A percentile compares a stretch with the other conserved stretches of the same genome.
Evolutionary conservation across 768 basidiomycete genomes (phyloP).

Genomic region (Termitomyces eurrhizus): DNA sequence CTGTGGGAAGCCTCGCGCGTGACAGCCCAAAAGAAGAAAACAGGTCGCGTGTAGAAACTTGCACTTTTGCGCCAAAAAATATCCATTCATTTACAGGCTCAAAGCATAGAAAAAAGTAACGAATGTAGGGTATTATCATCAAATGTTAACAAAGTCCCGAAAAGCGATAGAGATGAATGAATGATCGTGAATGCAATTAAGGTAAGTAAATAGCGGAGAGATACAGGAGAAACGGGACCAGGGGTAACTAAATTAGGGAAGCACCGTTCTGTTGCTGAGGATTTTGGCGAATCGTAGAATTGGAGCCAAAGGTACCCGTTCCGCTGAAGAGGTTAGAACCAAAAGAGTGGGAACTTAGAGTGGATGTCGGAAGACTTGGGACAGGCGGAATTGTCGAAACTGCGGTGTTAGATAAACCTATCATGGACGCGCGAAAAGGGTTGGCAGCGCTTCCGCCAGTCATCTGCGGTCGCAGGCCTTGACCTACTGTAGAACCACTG

Average conservation of each 20-base stretch:
- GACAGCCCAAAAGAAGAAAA: neutral
- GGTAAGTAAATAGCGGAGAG: constrained; percentile 14
- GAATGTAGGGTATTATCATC: constrained; percentile 5
- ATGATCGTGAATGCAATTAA: constrained; percentile 17
- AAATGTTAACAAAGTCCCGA: constrained; percentile 11
- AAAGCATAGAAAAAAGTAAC: constrained; percentile 3
- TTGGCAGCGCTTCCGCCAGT: constrained; percentile 61
- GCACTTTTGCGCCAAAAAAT: neutral
- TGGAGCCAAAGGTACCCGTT: constrained; percentile 20
- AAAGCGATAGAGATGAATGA: constrained; percentile 10
- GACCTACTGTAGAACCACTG: constrained; percentile 36
- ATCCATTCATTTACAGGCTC: constrained; percentile 2
- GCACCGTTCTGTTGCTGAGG: constrained; percentile 39
- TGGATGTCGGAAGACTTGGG: constrained; percentile 12
- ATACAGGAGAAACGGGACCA: constrained; percentile 14
- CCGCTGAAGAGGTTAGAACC: constrained; percentile 14
- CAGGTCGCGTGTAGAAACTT: neutral
- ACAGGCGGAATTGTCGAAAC: constrained; percentile 16
- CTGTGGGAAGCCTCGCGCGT: constrained; percentile 5
- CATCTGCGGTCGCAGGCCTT: constrained; percentile 56
- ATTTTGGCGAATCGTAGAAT: constrained; percentile 20
- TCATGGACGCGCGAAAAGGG: constrained; percentile 66
- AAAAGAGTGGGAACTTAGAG: constrained; percentile 12
- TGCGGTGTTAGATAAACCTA: constrained; percentile 13
- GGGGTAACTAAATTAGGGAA: constrained; percentile 42